A percentile compares a stretch with the other conserved stretches of the same genome.
phyloP scores from a whole-genome alignment of 495 filamentous ascomycete species.

The Melanomma pulvis-pyrius region DNA sequence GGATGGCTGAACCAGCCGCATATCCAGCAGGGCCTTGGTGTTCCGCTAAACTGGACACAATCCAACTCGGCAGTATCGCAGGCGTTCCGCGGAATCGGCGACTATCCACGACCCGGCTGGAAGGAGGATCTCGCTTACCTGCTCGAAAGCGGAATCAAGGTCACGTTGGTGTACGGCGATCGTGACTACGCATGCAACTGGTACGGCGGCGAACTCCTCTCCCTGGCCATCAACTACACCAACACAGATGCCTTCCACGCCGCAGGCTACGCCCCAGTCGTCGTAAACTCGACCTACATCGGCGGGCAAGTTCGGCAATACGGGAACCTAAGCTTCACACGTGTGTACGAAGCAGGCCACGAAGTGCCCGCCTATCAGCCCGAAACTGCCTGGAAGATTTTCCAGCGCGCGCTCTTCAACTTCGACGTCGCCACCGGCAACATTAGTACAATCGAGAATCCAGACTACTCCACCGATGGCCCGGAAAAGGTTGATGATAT shows the following conservation, averaged over 20 bases:
- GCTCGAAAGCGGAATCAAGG: slow-evolving; percentile 52
- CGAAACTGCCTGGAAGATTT: slow-evolving; percentile 57
- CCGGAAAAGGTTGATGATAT: slow-evolving; percentile 56
- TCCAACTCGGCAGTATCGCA: slow-evolving; percentile 36
- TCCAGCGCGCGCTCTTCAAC: slow-evolving; percentile 57
- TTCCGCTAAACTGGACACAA: slow-evolving; percentile 41
- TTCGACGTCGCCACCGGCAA: slow-evolving; percentile 61
- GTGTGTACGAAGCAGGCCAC: slow-evolving; percentile 64
- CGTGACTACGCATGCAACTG: slow-evolving; percentile 70
- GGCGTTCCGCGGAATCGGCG: slow-evolving; percentile 44
- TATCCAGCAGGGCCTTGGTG: slow-evolving; percentile 40
- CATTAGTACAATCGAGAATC: slow-evolving; percentile 43
- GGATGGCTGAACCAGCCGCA: slow-evolving; percentile 41
- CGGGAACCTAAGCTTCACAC: slow-evolving; percentile 62
- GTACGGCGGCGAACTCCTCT: slow-evolving; percentile 52
- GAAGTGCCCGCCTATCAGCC: slow-evolving; percentile 65
- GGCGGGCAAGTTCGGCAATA: slow-evolving; percentile 60
- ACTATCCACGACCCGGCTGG: slow-evolving; percentile 53
- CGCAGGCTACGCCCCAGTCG: slow-evolving; percentile 59
- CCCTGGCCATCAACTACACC: slow-evolving; percentile 45
- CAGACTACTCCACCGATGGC: slow-evolving; percentile 54
- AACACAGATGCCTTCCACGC: slow-evolving; percentile 47
- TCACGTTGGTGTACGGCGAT: slow-evolving; percentile 49
- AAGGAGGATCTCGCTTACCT: slow-evolving; percentile 56
- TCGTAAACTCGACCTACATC: slow-evolving; percentile 56